Percentiles rank a stretch among this genome's conserved stretches.
Evolutionary conservation across 306 rosid species (phyloP).

Genomic region (Sophora flavescens): DNA sequence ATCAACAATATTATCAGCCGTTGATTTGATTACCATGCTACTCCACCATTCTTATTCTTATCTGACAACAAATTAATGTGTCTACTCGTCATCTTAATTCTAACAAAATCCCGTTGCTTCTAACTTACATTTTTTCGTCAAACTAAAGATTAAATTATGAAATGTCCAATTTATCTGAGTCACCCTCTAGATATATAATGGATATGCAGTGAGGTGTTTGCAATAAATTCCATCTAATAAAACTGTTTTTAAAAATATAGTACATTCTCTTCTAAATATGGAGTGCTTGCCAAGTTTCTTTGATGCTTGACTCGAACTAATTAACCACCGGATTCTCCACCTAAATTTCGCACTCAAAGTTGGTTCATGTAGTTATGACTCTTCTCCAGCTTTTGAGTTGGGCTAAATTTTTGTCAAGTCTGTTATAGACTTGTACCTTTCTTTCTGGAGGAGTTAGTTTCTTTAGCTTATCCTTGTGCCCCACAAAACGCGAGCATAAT

Average conservation of each 20-base stretch:
- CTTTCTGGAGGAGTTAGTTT: neutral
- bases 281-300: conserved; percentile 39
- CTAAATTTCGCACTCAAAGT: conserved; percentile 29
- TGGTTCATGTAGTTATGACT: neutral
- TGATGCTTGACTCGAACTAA: conserved; percentile 34
- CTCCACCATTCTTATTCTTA: neutral
- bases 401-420: conserved; percentile 1
- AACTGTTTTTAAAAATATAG: neutral
- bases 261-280: conserved; percentile 22
- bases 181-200: neutral
- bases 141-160: neutral
- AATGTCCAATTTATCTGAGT: conserved; percentile 14
- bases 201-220: conserved; percentile 7
- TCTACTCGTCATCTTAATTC: too few relatives aligned
- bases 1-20: neutral
- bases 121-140: neutral
- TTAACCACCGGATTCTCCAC: conserved; percentile 29
- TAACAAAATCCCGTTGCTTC: neutral
- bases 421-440: neutral
- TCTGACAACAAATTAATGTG: too few relatives aligned
- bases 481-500: neutral
- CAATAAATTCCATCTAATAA: conserved; percentile 18
- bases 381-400: neutral
- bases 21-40: neutral
- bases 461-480: neutral